Conservation (phyloP, 2,329 filamentous ascomycete species). For the Pyrenophora graminea region DNA sequence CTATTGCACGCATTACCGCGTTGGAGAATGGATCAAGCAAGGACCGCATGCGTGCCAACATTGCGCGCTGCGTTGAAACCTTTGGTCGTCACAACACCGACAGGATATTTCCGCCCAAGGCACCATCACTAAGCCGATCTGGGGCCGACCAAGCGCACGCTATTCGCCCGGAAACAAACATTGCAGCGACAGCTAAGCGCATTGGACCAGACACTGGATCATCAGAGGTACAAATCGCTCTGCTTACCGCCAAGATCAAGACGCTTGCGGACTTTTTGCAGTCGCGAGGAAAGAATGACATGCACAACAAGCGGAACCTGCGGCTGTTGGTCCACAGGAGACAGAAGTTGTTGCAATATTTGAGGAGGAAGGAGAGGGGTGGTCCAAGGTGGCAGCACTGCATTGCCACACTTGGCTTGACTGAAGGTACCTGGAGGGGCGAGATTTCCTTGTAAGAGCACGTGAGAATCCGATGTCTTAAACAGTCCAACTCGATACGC, state of each 20-base stretch:
- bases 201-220: constrained; percentile 93
- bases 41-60: constrained; percentile 80
- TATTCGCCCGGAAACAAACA: constrained; percentile 51
- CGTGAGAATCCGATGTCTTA: neutral
- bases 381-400: constrained; percentile 88
- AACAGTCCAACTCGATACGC: too few relatives aligned
- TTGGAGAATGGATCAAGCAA: constrained; percentile 77
- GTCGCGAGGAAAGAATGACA: constrained; percentile 77
- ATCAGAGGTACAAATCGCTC: constrained; percentile 95
- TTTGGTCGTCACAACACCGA: constrained; percentile 95
- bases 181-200: constrained; percentile 54
- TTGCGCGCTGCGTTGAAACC: constrained; percentile 78
- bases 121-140: constrained; percentile 51
- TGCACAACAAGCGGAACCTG: constrained; percentile 91
- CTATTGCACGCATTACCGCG: constrained; percentile 77
- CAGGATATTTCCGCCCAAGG: constrained; percentile 64
- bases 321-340: constrained; percentile 82
- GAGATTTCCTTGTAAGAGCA: constrained; percentile 73
- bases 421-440: constrained; percentile 84
- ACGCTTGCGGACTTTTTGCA: constrained; percentile 74
- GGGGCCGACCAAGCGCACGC: constrained; percentile 49
- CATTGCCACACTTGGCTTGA: constrained; percentile 81
- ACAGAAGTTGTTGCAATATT: constrained; percentile 85
- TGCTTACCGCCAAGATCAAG: constrained; percentile 91
- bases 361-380: constrained; percentile 87